A percentile compares a stretch with the other conserved stretches of the same genome.
These are phyloP conservation scores for Iris pallida DNA, from an alignment of 116 monocot species.

Conservation along the genomic window DNA sequence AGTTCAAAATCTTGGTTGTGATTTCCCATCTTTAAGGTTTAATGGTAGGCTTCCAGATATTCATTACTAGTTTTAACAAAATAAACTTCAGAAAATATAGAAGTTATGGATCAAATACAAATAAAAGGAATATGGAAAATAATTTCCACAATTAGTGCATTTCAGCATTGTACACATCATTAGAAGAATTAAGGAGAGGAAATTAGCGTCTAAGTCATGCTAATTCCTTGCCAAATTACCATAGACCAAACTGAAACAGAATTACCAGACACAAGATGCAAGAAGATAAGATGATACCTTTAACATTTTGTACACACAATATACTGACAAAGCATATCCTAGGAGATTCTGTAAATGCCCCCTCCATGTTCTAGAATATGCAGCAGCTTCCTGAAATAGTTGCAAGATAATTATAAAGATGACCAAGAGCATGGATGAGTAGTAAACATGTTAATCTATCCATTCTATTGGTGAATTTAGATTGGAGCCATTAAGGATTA, in stretches of 20 bases:
- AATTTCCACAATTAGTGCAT: no score
- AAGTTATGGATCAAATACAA: no score
- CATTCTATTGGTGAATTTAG: not conserved
- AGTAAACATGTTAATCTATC: not conserved
- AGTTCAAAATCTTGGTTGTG: no score
- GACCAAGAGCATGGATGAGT: not conserved
- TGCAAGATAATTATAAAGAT: not conserved
- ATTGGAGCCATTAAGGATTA: not conserved
- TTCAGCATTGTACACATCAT: no score
- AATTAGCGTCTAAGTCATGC: no score
- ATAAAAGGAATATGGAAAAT: no score
- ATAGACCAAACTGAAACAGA: not conserved
- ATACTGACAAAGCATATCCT: constrained; percentile 91
- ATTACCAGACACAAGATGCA: not conserved
- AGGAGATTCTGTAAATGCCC: constrained; percentile 95
- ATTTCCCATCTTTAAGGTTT: no score
- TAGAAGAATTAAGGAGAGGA: no score
- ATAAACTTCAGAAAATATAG: no score
- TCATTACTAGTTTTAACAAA: no score
- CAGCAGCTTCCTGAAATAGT: constrained; percentile 81
- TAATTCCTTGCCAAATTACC: no score
- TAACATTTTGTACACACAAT: constrained; percentile 98
- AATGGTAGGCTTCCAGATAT: no score
- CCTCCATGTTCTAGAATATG: constrained; percentile 93
- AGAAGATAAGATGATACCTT: constrained; percentile 65